A percentile compares a stretch with the other conserved stretches of the same genome.
Conservation (phyloP, 2,329 filamentous ascomycete genomes). For the Clarireedia homoeocarpa region DNA sequence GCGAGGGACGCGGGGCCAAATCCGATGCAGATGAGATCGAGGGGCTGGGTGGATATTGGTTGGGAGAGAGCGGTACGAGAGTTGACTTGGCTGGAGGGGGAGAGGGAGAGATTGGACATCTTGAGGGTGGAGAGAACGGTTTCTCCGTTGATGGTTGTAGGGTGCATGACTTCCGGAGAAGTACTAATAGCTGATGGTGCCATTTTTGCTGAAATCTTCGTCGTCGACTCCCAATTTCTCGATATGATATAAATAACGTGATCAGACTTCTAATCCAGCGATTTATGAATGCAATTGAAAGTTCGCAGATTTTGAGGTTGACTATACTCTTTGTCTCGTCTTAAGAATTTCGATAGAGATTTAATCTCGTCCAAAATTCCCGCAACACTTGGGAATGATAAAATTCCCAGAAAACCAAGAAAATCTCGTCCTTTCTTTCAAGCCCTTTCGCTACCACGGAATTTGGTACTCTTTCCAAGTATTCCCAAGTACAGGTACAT, state of each 20-base stretch:
- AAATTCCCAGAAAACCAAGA: background rate
- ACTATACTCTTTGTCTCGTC: background rate
- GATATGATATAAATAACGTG: background rate
- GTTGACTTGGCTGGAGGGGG: background rate
- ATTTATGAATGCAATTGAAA: background rate
- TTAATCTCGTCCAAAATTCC: background rate
- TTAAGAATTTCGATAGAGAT: too few species aligned
- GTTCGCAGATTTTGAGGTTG: background rate
- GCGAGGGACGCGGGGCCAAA: slow-evolving; percentile 89
- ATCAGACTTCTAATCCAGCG: slow-evolving; percentile 5
- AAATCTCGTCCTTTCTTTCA: background rate
- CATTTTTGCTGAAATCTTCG: slow-evolving; percentile 11
- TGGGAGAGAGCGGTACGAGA: background rate
- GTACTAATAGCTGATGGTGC: slow-evolving; percentile 22
- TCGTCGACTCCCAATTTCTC: background rate
- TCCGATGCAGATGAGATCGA: slow-evolving; percentile 84
- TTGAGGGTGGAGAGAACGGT: background rate
- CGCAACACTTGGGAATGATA: background rate
- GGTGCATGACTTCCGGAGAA: slow-evolving; percentile 4
- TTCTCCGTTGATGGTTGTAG: background rate
- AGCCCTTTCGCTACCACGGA: background rate
- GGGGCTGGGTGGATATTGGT: slow-evolving; percentile 45
- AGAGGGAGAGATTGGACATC: slow-evolving; percentile 2
- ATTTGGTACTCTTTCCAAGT: background rate
- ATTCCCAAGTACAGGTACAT: background rate